Evolutionary conservation across 1,139 yeast genomes (phyloP).

Genomic region (Candida pseudoviswanathii): DNA sequence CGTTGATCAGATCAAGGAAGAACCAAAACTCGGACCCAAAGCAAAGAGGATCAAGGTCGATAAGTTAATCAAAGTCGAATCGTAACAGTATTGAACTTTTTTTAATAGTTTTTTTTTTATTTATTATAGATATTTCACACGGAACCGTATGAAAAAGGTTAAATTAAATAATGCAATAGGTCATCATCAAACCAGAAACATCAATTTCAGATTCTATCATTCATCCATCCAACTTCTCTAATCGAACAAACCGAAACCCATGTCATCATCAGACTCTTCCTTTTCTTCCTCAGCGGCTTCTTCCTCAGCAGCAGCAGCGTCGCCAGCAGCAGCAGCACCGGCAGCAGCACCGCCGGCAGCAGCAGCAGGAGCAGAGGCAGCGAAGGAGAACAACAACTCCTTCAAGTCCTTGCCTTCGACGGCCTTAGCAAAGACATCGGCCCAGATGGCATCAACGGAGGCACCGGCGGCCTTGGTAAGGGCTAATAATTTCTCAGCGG

Average conservation of each 20-base stretch:
- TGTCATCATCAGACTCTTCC: constrained; percentile 81
- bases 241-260: constrained; percentile 66
- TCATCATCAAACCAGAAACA: background rate
- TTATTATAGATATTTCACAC: too few relatives aligned
- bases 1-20: constrained; percentile 7
- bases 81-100: too few relatives aligned
- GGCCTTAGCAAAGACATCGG: constrained; percentile 94
- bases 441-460: constrained; percentile 86
- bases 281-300: constrained; percentile 60
- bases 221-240: constrained; percentile 21
- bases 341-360: constrained; percentile 55
- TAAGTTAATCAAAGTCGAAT: too few relatives aligned
- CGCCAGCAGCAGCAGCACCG: constrained; percentile 60
- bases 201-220: background rate
- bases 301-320: constrained; percentile 48
- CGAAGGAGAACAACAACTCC: constrained; percentile 83
- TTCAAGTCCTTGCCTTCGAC: constrained; percentile 95
- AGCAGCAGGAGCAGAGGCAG: constrained; percentile 51
- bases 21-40: background rate
- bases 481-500: constrained; percentile 88
- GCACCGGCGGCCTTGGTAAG: constrained; percentile 91
- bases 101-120: too few relatives aligned
- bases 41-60: constrained; percentile 1
- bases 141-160: background rate
- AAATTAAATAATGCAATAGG: background rate